Percentiles rank a stretch among this genome's conserved stretches.
Conservation (phyloP, 2,329 filamentous ascomycete species). For the Alternaria solani region DNA sequence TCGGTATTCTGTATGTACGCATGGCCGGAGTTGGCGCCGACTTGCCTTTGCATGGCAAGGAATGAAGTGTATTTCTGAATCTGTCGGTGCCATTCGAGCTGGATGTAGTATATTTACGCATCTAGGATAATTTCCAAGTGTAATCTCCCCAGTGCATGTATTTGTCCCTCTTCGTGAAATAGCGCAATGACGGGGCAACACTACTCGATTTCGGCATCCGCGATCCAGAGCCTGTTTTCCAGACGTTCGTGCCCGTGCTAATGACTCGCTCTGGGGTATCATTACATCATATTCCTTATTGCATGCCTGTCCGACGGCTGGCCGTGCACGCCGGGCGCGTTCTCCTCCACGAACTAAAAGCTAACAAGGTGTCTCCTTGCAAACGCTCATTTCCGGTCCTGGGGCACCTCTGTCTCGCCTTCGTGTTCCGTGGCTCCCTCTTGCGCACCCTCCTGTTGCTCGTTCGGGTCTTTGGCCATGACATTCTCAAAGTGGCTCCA, state of each 20-base stretch:
- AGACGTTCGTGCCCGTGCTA: background rate
- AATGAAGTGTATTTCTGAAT: slow-evolving; percentile 29
- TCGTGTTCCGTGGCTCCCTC: slow-evolving; percentile 36
- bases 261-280: slow-evolving; percentile 18
- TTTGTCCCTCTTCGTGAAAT: too few relatives aligned
- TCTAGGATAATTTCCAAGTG: too few relatives aligned
- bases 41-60: slow-evolving; percentile 22
- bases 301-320: slow-evolving; percentile 2
- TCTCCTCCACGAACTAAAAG: background rate
- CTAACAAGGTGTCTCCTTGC: background rate
- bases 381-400: slow-evolving; percentile 28
- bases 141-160: too few relatives aligned
- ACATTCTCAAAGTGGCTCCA: slow-evolving; percentile 98
- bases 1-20: slow-evolving; percentile 40
- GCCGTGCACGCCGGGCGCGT: slow-evolving; percentile 5
- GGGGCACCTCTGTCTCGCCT: slow-evolving; percentile 29
- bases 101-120: too few relatives aligned
- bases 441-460: slow-evolving; percentile 29
- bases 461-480: slow-evolving; percentile 77
- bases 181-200: too few relatives aligned
- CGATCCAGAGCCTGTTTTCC: background rate
- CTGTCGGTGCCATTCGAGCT: too few relatives aligned
- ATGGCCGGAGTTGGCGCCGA: slow-evolving; percentile 14
- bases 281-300: slow-evolving; percentile 14
- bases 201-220: too few relatives aligned